phyloP scores from a whole-genome alignment of 768 basidiomycete genomes.

The Lactarius sp. region DNA sequence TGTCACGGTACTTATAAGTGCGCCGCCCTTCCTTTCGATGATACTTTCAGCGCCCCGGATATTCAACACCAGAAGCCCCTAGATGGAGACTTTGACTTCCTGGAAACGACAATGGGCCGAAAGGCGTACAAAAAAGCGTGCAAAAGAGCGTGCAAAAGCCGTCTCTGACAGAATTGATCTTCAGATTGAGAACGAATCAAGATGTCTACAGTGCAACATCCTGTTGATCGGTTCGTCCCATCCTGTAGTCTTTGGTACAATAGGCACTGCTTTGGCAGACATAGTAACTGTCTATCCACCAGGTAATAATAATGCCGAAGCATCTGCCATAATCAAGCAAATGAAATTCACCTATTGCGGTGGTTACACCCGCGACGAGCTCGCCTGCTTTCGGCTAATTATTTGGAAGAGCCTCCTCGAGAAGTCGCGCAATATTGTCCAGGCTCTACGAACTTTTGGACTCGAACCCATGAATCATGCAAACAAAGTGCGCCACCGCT shows the following conservation, averaged over 20 bases:
- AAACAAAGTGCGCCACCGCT: background rate
- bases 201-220: conserved; percentile 77
- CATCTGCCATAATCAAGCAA: background rate
- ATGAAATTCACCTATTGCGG: background rate
- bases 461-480: background rate
- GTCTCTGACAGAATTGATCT: conserved; percentile 74
- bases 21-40: background rate
- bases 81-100: background rate
- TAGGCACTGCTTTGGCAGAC: background rate
- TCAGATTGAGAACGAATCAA: conserved; percentile 77
- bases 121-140: background rate
- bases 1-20: too few relatives aligned
- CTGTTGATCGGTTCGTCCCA: conserved; percentile 65
- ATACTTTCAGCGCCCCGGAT: background rate
- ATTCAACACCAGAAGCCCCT: background rate
- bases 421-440: background rate
- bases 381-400: background rate
- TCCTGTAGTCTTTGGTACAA: too few relatives aligned
- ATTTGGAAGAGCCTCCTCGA: conserved; percentile 10
- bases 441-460: background rate
- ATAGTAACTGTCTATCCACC: conserved; percentile 5
- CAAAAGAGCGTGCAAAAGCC: too few relatives aligned
- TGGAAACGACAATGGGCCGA: background rate
- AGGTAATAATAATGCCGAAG: conserved; percentile 8
- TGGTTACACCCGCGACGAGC: conserved; percentile 43